phyloP scores from a whole-genome alignment of 305 asterid genomes.

The Nicotiana rustica region DNA sequence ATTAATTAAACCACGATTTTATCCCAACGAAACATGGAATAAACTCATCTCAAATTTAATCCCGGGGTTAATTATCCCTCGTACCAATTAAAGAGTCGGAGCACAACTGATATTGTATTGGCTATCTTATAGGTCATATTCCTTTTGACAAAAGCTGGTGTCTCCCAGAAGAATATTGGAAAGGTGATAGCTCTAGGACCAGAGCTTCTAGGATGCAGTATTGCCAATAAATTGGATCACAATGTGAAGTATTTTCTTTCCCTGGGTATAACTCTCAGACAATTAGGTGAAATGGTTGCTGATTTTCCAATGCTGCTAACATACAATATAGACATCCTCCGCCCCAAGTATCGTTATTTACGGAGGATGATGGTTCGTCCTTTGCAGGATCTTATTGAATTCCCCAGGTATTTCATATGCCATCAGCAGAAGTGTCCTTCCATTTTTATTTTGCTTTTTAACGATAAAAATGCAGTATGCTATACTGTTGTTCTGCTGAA shows the following conservation, averaged over 20 bases:
- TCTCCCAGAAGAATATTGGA: constrained; percentile 70
- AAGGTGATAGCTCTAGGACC: constrained; percentile 84
- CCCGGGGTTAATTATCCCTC: no score
- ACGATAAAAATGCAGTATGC: not conserved
- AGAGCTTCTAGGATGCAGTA: constrained; percentile 92
- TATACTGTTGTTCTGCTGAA: not conserved
- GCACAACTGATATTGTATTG: not conserved
- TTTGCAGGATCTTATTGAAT: constrained; percentile 75
- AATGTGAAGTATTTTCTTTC: constrained; percentile 85
- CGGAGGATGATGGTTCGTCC: constrained; percentile 90
- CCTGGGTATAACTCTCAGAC: constrained; percentile 72
- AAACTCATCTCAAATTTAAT: no score
- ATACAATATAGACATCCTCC: constrained; percentile 77
- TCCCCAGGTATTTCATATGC: constrained; percentile 70
- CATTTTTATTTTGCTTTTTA: not conserved
- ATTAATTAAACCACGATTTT: no score
- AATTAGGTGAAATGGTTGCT: constrained; percentile 82
- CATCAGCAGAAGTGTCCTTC: not conserved
- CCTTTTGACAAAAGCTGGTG: constrained; percentile 88
- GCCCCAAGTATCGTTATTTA: constrained; percentile 88
- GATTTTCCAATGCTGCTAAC: constrained; percentile 89
- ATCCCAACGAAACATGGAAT: no score
- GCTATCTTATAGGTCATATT: constrained; percentile 66
- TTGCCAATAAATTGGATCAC: constrained; percentile 80
- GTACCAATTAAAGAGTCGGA: not conserved